phyloP scores from a whole-genome alignment of 2,329 filamentous ascomycete species.

The Fusarium chuoi region DNA sequence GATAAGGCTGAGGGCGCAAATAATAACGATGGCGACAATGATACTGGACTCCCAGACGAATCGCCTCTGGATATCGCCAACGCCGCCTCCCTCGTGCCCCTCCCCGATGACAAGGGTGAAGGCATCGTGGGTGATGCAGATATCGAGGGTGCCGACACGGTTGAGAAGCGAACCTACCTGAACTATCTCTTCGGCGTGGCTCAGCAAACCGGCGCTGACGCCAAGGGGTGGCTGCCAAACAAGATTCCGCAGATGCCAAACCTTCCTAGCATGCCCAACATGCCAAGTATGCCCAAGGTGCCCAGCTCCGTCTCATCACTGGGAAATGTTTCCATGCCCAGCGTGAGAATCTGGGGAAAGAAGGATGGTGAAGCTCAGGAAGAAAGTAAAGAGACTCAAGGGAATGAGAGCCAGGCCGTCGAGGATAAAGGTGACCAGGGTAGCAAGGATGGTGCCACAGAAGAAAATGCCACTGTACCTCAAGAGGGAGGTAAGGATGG shows the following conservation, averaged over 20 bases:
- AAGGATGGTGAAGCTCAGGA: constrained; percentile 19
- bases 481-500: background rate
- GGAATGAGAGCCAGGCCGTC: background rate
- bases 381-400: background rate
- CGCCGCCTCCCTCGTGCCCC: constrained; percentile 60
- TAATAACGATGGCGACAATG: constrained; percentile 3
- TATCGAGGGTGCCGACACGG: constrained; percentile 48
- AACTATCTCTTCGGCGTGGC: constrained; percentile 61
- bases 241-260: constrained; percentile 52
- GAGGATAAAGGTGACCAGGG: background rate
- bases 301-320: constrained; percentile 44
- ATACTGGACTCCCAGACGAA: constrained; percentile 44
- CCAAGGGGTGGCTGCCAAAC: constrained; percentile 58
- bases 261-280: constrained; percentile 46
- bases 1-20: constrained; percentile 3
- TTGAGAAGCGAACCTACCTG: constrained; percentile 56
- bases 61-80: constrained; percentile 64
- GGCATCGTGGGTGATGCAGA: constrained; percentile 46
- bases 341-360: constrained; percentile 47
- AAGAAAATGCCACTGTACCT: background rate
- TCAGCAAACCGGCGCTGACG: constrained; percentile 57
- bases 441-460: background rate
- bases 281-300: constrained; percentile 48
- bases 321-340: constrained; percentile 47
- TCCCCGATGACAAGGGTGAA: constrained; percentile 55